phyloP scores from a whole-genome alignment of 179 eudicot species.

The Pouteria campechiana region DNA sequence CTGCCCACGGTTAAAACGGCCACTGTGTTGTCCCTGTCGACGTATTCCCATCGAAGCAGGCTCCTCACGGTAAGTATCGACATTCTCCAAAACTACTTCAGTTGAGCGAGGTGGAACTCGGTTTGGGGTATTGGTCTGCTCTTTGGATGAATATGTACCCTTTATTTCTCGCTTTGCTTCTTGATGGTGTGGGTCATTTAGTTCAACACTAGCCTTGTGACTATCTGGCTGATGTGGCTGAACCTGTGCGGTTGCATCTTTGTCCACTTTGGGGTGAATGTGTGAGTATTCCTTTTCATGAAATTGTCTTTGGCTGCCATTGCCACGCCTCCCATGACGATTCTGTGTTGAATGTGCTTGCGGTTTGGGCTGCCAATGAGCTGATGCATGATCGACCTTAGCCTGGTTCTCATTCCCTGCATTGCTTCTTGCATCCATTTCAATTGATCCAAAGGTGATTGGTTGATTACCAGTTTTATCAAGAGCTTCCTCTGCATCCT shows the following conservation, averaged over 20 bases:
- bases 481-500: constrained; percentile 14
- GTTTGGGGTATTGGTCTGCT: constrained; percentile 23
- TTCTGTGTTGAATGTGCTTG: constrained; percentile 23
- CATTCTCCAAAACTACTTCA: constrained; percentile 17
- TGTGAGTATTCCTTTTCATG: constrained; percentile 1
- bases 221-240: constrained; percentile 14
- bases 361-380: constrained; percentile 91
- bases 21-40: constrained; percentile 30
- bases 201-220: constrained; percentile 12
- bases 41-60: constrained; percentile 38
- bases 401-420: constrained; percentile 37
- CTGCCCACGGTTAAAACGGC: constrained; percentile 31
- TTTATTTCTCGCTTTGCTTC: constrained; percentile 39
- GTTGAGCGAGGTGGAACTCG: constrained; percentile 17
- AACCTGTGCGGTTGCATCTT: constrained; percentile 1
- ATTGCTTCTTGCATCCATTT: constrained; percentile 29
- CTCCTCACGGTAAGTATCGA: constrained; percentile 28
- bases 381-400: constrained; percentile 29
- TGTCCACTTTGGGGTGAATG: too few species aligned
- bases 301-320: constrained; percentile 20
- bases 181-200: constrained; percentile 19
- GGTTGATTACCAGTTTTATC: constrained; percentile 10
- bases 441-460: constrained; percentile 24
- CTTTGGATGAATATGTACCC: constrained; percentile 21
- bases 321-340: constrained; percentile 22